Percentiles rank a stretch among this genome's conserved stretches.
Conservation (phyloP, 2,329 filamentous ascomycete genomes). For the Colletotrichum eleusines region DNA sequence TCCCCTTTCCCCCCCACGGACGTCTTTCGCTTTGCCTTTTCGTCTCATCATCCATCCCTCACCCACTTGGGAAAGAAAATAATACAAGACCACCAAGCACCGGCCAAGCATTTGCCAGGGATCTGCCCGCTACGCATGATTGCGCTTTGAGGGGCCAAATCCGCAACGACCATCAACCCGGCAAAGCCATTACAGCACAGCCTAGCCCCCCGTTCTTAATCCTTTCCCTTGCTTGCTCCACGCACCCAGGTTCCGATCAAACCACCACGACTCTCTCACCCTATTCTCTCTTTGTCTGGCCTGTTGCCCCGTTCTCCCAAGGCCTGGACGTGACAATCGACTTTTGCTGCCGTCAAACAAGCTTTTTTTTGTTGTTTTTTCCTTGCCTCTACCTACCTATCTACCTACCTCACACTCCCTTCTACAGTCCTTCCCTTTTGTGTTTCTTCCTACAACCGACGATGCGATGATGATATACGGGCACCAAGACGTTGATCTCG, state of each 20-base stretch:
- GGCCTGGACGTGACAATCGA: constrained; percentile 25
- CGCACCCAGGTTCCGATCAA: constrained; percentile 8
- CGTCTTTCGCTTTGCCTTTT: constrained; percentile 27
- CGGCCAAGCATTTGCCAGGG: constrained; percentile 35
- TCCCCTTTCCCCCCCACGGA: constrained; percentile 30
- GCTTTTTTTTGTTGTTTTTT: constrained; percentile 35
- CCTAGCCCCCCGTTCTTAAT: constrained; percentile 10
- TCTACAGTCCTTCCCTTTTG: constrained; percentile 7
- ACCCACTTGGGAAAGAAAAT: not conserved
- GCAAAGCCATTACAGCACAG: constrained; percentile 30
- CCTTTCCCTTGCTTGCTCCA: constrained; percentile 29
- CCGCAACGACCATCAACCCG: constrained; percentile 14
- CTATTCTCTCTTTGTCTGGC: constrained; percentile 26
- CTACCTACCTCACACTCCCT: not conserved
- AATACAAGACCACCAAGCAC: constrained; percentile 41
- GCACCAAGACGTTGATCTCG: constrained; percentile 41
- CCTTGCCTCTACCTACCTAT: not conserved
- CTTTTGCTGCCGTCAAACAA: constrained; percentile 32
- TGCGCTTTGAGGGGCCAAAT: constrained; percentile 8
- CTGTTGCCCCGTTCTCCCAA: constrained; percentile 38
- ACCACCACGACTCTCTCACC: constrained; percentile 8
- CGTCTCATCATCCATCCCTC: constrained; percentile 38
- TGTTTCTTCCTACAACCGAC: constrained; percentile 21
- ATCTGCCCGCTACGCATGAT: constrained; percentile 35
- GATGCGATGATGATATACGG: constrained; percentile 43